phyloP scores from a whole-genome alignment of 73 alveolate genomes.

The Symbiodinium natans region DNA sequence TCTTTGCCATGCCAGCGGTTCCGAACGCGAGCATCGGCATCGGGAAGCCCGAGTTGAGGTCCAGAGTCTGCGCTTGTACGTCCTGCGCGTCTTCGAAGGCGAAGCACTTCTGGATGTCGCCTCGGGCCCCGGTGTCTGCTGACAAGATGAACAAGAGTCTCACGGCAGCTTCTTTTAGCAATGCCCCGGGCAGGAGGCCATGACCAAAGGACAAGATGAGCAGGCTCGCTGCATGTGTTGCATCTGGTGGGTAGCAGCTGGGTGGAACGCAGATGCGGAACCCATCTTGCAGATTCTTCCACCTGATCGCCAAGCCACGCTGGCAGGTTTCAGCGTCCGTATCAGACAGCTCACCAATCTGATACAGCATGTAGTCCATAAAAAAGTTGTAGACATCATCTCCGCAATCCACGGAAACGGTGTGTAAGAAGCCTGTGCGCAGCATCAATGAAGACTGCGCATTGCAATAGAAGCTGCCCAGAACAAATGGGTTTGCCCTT shows the following conservation, averaged over 20 bases:
- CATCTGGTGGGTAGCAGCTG: neutral
- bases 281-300: neutral
- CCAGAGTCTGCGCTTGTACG: neutral
- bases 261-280: neutral
- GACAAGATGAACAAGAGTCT: neutral
- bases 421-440: neutral
- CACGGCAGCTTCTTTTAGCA: neutral
- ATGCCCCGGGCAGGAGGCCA: neutral
- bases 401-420: neutral
- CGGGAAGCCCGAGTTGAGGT: slow-evolving; percentile 1
- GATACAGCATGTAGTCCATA: neutral
- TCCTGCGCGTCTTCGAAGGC: neutral
- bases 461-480: no score
- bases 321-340: neutral
- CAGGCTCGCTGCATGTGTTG: neutral
- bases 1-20: slow-evolving; percentile 18
- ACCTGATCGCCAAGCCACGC: neutral
- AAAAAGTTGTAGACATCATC: neutral
- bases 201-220: neutral
- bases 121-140: neutral
- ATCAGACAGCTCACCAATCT: neutral
- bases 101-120: neutral
- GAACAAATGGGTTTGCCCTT: no score
- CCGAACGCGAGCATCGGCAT: slow-evolving; percentile 34
- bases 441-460: no score